Percentiles rank a stretch among this genome's conserved stretches.
phyloP scores from a whole-genome alignment of 2,329 filamentous ascomycete genomes.

The Drechslerella stenobrocha region DNA sequence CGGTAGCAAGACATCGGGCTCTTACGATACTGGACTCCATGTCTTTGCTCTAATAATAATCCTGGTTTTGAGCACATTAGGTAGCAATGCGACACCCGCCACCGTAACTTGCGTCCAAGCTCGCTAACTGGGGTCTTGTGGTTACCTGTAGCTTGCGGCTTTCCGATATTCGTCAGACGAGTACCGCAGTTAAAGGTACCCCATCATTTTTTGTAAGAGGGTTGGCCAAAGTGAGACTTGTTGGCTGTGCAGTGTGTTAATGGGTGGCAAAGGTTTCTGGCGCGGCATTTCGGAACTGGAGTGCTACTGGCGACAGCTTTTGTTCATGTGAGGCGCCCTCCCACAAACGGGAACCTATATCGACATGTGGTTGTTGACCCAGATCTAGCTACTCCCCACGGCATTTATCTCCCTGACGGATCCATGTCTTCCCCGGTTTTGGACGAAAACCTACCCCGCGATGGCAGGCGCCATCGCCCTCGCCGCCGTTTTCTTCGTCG shows the following conservation, averaged over 20 bases:
- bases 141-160: conserved; percentile 61
- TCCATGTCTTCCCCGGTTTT: conserved; percentile 73
- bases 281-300: conserved; percentile 70
- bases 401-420: conserved; percentile 66
- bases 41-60: conserved; percentile 65
- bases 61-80: conserved; percentile 61
- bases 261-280: conserved; percentile 59
- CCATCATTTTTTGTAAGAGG: conserved; percentile 57
- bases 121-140: conserved; percentile 12
- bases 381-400: conserved; percentile 62
- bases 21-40: conserved; percentile 63
- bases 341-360: not conserved
- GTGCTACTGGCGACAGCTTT: conserved; percentile 86
- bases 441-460: conserved; percentile 75
- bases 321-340: conserved; percentile 68
- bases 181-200: conserved; percentile 66
- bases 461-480: conserved; percentile 82
- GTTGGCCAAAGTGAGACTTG: not conserved
- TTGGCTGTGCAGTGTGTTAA: conserved; percentile 52
- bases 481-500: conserved; percentile 77
- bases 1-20: conserved; percentile 54
- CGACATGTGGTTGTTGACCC: conserved; percentile 9
- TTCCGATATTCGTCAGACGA: conserved; percentile 64
- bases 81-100: conserved; percentile 54
- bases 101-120: not conserved